Base-by-base conservation (phyloP, 257 asterid genomes). In the Solanum tarijense region DNA sequence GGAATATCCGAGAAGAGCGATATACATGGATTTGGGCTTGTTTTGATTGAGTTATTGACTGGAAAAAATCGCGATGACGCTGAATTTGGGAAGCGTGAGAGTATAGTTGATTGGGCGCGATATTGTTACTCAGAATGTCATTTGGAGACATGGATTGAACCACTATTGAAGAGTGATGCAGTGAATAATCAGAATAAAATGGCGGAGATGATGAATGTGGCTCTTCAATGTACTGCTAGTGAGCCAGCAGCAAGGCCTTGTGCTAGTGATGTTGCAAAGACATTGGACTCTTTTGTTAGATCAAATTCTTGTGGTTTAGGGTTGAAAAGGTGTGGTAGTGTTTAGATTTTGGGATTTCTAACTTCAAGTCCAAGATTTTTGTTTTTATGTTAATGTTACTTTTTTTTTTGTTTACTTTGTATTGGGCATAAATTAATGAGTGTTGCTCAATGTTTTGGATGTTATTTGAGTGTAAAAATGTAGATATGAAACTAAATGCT, bases 121-220 rank as follows among this genome's bases (percentile, higher is more conserved):
- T 91, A 93, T 58, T 95, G 99, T 89, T 94, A 96, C 90, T 93
- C 99, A 0, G 97, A 96, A 38, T 93, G 98, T 86, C 97, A 91
- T 91, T 87, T 96, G 52, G 98, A 95, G 29, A 87, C 55, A 82
- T 96, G 99, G 99, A 92, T 95, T 18, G 98, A 96, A 87, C 89
- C 92, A 39, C 73, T 12, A 12, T 91, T 95, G 89, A 92, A 89
- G 88, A 87, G 69, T 79, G 83, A 89, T 25, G 92, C 83, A 2
- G 2, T 90, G 73, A 83, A 76, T 34, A 43, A 86, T 82, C 92
- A 91, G 91, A 93, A 91, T 68, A 92, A 92, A 78, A 89, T 95
- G 7, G 95, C 95, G 5, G 97, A 92, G 92, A 94, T 92, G 60
- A 96, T 96, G 99, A 93, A 89, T 87, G 92, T 96, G 86, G 98